Base-by-base conservation (phyloP, 805 yeast species). In the Zygosaccharomyces bailii region DNA sequence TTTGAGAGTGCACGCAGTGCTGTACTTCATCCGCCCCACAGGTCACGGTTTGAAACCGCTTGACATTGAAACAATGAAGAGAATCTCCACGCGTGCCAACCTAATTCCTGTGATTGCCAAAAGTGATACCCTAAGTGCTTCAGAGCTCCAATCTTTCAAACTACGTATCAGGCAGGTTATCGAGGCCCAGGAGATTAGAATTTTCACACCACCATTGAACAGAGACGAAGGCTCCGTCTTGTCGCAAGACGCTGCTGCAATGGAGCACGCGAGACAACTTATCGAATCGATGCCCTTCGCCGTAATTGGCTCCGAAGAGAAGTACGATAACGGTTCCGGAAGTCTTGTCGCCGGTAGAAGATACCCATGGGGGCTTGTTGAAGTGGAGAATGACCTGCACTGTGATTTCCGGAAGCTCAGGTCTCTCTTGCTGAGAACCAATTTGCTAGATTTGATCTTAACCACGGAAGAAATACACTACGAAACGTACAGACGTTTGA, bases 281-380 rank as follows among this genome's bases (percentile, higher is more conserved):
- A 84, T 84, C 59, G 90, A 82, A 59, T 72, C 85, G 19, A 83
- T 87, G 89, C 97, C 96, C 27, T 86, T 86, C 69, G 88, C 96
- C 2, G 68, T 89, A 10, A 77, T 85, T 63, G 90, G 91, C 9
- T 74, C 91, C 13, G 91, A 85, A 61, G 80, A 80, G 42, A 82
- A 81, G 58, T 74, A 76, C 46, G 86, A 82, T 54, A 70, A 78
- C 37, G 70, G 76, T 11, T 75, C 79, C 34, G 95, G 93, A 23
- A 69, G 73, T 45, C 67, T 72, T 49, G 83, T 86, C 17, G 75
- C 81, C 45, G 96, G 95, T 27, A 79, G 96, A 70, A 78, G 81
- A 63, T 87, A 87, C 61, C 93, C 93, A 51, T 87, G 96, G 96
- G 96, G 96, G 27, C 68, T 81, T 42, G 93, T 84, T 36, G 95